Evolutionary conservation across 768 basidiomycete species (phyloP).

Genomic region (Mycena pura): DNA sequence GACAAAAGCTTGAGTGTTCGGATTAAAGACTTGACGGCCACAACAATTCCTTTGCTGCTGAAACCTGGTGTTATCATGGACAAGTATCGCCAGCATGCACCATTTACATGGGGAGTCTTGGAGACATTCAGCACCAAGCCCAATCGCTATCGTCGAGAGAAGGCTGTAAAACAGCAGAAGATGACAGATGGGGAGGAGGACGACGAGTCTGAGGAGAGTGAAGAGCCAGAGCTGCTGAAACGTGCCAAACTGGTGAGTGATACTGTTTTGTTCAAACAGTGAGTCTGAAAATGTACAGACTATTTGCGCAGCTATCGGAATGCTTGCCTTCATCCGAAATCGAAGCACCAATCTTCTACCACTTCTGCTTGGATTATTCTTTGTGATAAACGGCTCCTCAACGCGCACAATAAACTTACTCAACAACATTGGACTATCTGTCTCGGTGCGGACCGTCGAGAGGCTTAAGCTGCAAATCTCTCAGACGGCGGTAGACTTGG

Average conservation of each 20-base stretch:
- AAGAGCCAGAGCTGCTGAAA: no score
- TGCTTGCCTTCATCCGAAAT: conserved; percentile 35
- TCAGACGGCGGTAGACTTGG: conserved; percentile 28
- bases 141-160: no score
- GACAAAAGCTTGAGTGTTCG: background rate
- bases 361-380: conserved; percentile 37
- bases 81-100: background rate
- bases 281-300: conserved; percentile 7
- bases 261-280: no score
- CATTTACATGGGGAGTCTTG: conserved; percentile 9
- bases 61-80: background rate
- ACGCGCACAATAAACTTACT: conserved; percentile 33
- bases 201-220: background rate
- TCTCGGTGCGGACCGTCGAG: conserved; percentile 35
- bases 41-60: background rate
- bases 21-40: conserved; percentile 2
- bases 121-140: conserved; percentile 2
- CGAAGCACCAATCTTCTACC: conserved; percentile 35
- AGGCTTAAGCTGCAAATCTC: conserved; percentile 34
- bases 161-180: background rate
- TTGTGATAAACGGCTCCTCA: conserved; percentile 36
- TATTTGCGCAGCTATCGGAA: conserved; percentile 21
- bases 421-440: conserved; percentile 34
- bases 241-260: background rate
- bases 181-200: background rate